Evolutionary conservation across 2,329 filamentous ascomycete genomes (phyloP), one percentile per base, ranked within the genome.

Genomic region (Albophoma yamanashiensis): DNA sequence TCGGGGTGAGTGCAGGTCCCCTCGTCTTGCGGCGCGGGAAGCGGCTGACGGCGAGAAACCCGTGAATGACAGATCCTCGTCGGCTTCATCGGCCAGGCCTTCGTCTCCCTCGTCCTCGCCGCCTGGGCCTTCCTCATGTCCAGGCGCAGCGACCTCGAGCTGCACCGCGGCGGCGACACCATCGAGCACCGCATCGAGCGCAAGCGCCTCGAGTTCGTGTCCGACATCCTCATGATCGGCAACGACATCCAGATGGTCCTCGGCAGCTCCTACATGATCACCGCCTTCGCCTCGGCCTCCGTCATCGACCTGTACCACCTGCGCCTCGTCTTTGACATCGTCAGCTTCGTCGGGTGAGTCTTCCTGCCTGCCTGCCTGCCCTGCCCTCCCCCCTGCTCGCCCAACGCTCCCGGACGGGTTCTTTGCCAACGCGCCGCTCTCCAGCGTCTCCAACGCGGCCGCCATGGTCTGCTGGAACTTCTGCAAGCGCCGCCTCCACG

Each of bases 81-180:
- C 20, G 68, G 70, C 36, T 71, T 73, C 61, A 66, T 64, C 50
- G 70, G 66, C 14, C 70, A 72, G 58, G 70, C 60, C 6, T 6
- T 47, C 8, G 52, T 63, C 47, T 62, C 62, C 8, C 57, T 63
- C 38, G 38, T 62, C n/a, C 61, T 73, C 38, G 66, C 70, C 0
- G 60, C 64, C n/a, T 71, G 70, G 68, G 70, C 70, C 42, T 71
- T 72, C 61, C 68, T 72, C 64, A 60, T 71, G 56, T 70, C 70
- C 12, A 66, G 65, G 20, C 63, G 66, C 45, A 67, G 67, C 52
- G 64, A 64, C 22, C 65, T 73, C 40, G 65, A 70, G 43, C 57
- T 61, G 64, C 42, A 60, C 62, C 66, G 68, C 53, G 62, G 66
- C 11, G 67, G 70, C 31, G 70, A 65, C 43, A 70, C 65, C 25